Evolutionary conservation across 805 yeast genomes (phyloP), one percentile per base, ranked within the genome.

Genomic region (Pichia californica): DNA sequence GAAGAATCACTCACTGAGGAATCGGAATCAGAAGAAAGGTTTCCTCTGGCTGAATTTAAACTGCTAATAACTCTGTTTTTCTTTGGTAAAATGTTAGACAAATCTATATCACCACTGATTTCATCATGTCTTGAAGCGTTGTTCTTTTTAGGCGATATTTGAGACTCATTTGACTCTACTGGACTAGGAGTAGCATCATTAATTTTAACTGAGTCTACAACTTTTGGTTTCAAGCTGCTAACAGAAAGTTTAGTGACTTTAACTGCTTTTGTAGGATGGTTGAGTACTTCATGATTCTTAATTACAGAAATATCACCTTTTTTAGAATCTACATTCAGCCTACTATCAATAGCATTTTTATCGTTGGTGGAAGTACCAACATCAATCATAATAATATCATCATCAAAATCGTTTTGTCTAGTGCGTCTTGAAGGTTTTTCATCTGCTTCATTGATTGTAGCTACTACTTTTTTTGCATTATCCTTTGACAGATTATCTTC

Each of bases 41-140:
- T n/a, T n/a, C n/a, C n/a, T n/a, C n/a, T n/a, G n/a, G n/a, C n/a
- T n/a, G n/a, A n/a, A n/a, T n/a, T n/a, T 9, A 7, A 8, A 14
- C 16, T 27, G 9, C 10, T 27, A 16, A 7, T 11, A 15, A 2
- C 42, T 47, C 25, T 44, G 23, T 14, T 55, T 40, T 21, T 44
- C 30, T 39, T 36, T 16, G 51, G 51, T n/a, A 47, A 20, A 33
- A 60, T 59, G 38, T 57, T 52, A 2, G 52, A 45, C 8, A 43
- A 31, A 14, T 49, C 51, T 14, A 60, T 51, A 20, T 57, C 61
- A 13, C 62, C 49, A 30, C 52, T 51, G 18, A 58, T 48, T 36
- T 59, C 63, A 23, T 40, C 46, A 16, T 44, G 52, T 36, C 62
- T 52, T 15, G 41, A 35, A 5, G 62, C 62, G 9, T 16, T 3